Percentiles rank a stretch among this genome's conserved stretches.
phyloP scores from a whole-genome alignment of 164 flowering plant species.

The Macadamia integrifolia region DNA sequence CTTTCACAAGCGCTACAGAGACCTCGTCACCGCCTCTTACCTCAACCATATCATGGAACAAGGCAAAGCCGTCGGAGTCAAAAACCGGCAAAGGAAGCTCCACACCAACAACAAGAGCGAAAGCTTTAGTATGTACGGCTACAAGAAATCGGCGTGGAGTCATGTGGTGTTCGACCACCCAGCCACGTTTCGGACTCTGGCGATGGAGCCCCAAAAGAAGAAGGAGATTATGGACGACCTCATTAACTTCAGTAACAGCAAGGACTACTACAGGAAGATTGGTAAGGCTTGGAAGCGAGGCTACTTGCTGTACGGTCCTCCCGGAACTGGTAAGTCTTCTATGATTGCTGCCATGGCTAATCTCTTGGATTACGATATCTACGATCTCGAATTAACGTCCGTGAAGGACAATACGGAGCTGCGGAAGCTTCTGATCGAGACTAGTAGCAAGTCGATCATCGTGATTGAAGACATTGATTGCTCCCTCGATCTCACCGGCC shows the following conservation, averaged over 20 bases:
- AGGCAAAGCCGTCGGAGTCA: neutral
- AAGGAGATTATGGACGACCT: neutral
- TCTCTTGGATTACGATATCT: neutral
- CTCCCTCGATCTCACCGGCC: neutral
- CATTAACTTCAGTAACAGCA: neutral
- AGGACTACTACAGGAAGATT: neutral
- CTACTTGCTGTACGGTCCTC: too few species aligned
- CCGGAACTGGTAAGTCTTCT: too few species aligned
- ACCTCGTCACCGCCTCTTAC: neutral
- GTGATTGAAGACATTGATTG: neutral
- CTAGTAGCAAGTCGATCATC: neutral
- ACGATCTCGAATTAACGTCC: neutral
- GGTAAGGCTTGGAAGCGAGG: neutral
- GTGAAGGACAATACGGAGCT: neutral
- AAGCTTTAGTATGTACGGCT: neutral
- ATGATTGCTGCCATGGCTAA: neutral
- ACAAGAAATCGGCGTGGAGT: neutral
- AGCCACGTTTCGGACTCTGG: too few species aligned
- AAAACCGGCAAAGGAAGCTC: neutral
- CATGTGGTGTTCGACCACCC: neutral
- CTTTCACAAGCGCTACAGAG: neutral
- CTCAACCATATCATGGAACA: neutral
- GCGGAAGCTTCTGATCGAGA: neutral
- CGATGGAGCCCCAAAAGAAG: too few species aligned
- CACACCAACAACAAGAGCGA: neutral